phyloP scores from a whole-genome alignment of 2,329 filamentous ascomycete species.

The Canariomyces notabilis region DNA sequence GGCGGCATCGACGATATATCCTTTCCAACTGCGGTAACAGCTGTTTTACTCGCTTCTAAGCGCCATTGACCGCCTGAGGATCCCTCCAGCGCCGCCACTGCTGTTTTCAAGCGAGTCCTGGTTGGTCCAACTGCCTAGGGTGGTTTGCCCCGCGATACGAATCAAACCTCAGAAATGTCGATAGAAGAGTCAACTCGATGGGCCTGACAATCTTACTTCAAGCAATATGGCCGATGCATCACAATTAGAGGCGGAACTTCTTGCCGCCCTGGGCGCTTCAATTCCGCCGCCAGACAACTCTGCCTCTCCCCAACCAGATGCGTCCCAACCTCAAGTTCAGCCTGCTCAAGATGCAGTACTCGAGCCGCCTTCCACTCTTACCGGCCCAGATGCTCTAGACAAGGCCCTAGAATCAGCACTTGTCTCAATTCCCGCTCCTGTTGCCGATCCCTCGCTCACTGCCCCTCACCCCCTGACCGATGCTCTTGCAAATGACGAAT shows the following conservation, averaged over 20 bases:
- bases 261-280: slow-evolving; percentile 21
- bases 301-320: not conserved
- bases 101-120: not conserved
- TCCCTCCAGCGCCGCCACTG: not conserved
- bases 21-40: not conserved
- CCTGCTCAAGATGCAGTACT: not conserved
- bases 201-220: slow-evolving; percentile 8
- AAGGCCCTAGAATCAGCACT: not conserved
- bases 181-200: slow-evolving; percentile 20
- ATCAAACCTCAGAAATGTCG: not conserved
- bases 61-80: slow-evolving; percentile 1
- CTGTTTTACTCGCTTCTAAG: not conserved
- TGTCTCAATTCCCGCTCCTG: not conserved
- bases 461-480: not conserved
- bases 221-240: slow-evolving; percentile 23
- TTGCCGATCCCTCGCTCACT: not conserved
- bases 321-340: slow-evolving; percentile 1
- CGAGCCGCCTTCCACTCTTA: slow-evolving; percentile 4
- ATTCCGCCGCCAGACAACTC: not conserved
- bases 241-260: slow-evolving; percentile 22
- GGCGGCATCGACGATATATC: slow-evolving; percentile 3
- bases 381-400: not conserved
- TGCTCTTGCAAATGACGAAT: not conserved
- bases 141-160: slow-evolving; percentile 6
- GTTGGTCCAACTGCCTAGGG: not conserved